These are phyloP conservation scores for Solanum pinnatisectum DNA, from an alignment of 257 asterid species.

Conservation along the genomic window DNA sequence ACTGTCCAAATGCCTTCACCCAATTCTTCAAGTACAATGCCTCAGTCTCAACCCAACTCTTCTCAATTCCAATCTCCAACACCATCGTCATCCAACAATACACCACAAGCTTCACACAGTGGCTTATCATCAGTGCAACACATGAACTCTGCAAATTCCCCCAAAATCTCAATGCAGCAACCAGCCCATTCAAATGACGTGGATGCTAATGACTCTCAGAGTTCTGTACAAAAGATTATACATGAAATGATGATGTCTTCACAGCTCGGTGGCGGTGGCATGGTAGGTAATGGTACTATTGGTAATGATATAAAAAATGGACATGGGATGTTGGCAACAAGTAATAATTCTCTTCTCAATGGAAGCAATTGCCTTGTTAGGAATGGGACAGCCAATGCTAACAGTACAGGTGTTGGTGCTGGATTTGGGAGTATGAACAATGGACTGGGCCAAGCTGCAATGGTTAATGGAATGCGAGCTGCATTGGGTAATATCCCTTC, in stretches of 20 bases:
- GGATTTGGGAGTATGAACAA: slow-evolving; percentile 41
- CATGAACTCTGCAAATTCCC: slow-evolving; percentile 38
- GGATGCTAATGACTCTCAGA: slow-evolving; percentile 72
- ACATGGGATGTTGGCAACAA: slow-evolving; percentile 36
- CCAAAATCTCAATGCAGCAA: slow-evolving; percentile 58
- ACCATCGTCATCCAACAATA: slow-evolving; percentile 56
- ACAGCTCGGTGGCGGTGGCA: slow-evolving; percentile 51
- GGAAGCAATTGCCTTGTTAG: slow-evolving; percentile 32
- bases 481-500: slow-evolving; percentile 50
- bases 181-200: slow-evolving; percentile 47
- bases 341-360: slow-evolving; percentile 26
- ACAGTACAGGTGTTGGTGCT: slow-evolving; percentile 25
- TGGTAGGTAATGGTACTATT: slow-evolving; percentile 38
- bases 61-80: slow-evolving; percentile 64
- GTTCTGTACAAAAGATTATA: slow-evolving; percentile 83
- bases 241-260: slow-evolving; percentile 81
- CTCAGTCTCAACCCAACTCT: slow-evolving; percentile 40
- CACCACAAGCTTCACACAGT: slow-evolving; percentile 38
- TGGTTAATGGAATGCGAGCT: slow-evolving; percentile 67
- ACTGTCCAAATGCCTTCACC: slow-evolving; percentile 63
- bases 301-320: slow-evolving; percentile 46
- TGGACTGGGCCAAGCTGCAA: slow-evolving; percentile 45
- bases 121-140: slow-evolving; percentile 32
- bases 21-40: slow-evolving; percentile 41
- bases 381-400: slow-evolving; percentile 38